phyloP scores from a whole-genome alignment of 1,139 yeast genomes.

The Candida tropicalis region DNA sequence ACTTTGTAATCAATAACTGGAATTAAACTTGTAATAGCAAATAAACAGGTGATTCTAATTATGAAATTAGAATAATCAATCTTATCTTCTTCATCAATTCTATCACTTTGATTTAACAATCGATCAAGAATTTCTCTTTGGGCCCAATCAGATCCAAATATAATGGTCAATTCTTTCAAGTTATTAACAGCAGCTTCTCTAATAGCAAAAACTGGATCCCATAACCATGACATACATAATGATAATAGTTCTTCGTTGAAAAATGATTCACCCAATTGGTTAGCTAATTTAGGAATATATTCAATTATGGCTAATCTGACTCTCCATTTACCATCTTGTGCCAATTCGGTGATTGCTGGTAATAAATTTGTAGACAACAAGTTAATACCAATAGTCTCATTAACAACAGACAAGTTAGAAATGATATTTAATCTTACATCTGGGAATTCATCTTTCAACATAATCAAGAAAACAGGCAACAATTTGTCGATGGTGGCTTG shows the following conservation, averaged over 20 bases:
- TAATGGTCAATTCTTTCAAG: conserved; percentile 74
- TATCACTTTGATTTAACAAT: conserved; percentile 44
- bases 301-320: conserved; percentile 96
- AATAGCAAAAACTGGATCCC: conserved; percentile 97
- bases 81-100: conserved; percentile 36
- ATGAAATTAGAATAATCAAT: conserved; percentile 69
- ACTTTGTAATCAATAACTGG: conserved; percentile 65
- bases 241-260: conserved; percentile 91
- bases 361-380: conserved; percentile 81
- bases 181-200: conserved; percentile 95
- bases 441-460: conserved; percentile 96
- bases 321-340: conserved; percentile 97
- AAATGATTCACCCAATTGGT: conserved; percentile 90
- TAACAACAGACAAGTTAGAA: conserved; percentile 86
- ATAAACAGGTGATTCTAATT: conserved; percentile 87
- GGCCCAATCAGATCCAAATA: conserved; percentile 96
- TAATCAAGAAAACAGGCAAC: conserved; percentile 84
- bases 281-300: conserved; percentile 94
- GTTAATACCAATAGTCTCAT: conserved; percentile 92
- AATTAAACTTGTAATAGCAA: conserved; percentile 79
- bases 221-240: conserved; percentile 93
- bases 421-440: conserved; percentile 95
- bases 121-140: conserved; percentile 79
- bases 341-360: conserved; percentile 95
- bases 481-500: conserved; percentile 81